Base-by-base conservation (phyloP, 192 early-diverging fungal species). In the Endogone sp. region DNA sequence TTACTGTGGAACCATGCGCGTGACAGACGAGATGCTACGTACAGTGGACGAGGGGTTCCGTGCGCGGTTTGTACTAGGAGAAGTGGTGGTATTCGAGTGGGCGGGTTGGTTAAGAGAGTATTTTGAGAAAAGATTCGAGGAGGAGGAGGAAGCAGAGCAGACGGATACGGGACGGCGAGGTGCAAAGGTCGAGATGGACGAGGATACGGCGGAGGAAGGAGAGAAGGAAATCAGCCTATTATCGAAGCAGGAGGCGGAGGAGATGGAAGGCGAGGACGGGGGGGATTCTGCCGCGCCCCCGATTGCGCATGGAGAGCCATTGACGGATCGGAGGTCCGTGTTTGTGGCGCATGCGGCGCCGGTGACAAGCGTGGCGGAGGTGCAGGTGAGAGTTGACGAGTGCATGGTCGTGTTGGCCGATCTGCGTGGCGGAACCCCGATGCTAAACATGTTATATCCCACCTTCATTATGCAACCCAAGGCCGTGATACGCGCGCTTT, bases 261-360 rank as follows among this genome's bases (percentile, higher is more conserved):
- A 60, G 59, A 16, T 60, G 24, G 16, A 0, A 16, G 16, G 37
- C 16, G 37, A 16, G 37, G 9, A 49, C 6, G 37, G 37, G 37
- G 37, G 16, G 37, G 37, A 49, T 37, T 29, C 70, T 10, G 37
- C 44, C 2, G 44, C 71, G 4, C 79, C 90, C 6, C 64, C 77
- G 2, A 88, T 90, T n/a, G 78, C 74, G 32, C 79, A 86, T 0
- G 81, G 86, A 2, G 72, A 73, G 9, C 82, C 89, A 4, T 70
- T 93, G 6, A 82, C 90, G 11, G 90, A 95, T 73, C 88, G 92
- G 26, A 94, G 94, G 76, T 90, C 88, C 23, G 79, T 91, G 1
- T 97, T 97, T 88, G 81, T 97, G 2, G 92, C 90, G 3, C 95
- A 95, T 69, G 80, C 90, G 44, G 91, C 92, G 0, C 66, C 74